Conservation (phyloP, 345 rosid species). For the Dimocarpus longan region DNA sequence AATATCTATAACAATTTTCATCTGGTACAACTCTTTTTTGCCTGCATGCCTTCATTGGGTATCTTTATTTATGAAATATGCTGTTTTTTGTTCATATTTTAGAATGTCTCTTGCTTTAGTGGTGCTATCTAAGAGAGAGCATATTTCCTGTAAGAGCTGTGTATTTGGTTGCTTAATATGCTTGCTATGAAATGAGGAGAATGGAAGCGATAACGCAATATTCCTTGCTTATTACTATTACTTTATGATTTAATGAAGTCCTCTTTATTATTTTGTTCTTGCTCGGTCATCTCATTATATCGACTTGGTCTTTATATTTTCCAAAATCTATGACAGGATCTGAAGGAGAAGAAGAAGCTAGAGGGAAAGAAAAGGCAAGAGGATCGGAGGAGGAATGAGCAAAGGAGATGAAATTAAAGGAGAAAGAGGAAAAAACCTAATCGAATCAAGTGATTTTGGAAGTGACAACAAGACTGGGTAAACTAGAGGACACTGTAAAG, state of each 20-base stretch:
- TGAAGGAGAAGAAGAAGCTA: slow-evolving; percentile 47
- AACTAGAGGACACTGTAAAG: slow-evolving; percentile 68
- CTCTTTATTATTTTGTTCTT: not conserved
- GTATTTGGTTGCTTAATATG: slow-evolving; percentile 84
- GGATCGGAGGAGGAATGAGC: slow-evolving; percentile 57
- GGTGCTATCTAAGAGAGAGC: slow-evolving; percentile 31
- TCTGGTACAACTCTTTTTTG: slow-evolving; percentile 91
- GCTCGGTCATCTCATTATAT: not conserved
- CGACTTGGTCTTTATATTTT: not conserved
- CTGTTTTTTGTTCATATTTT: not conserved
- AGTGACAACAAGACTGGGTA: slow-evolving; percentile 70
- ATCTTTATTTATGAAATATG: slow-evolving; percentile 29
- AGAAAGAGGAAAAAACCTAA: slow-evolving; percentile 40
- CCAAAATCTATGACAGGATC: slow-evolving; percentile 47
- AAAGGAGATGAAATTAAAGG: slow-evolving; percentile 51
- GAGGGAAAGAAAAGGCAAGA: slow-evolving; percentile 46
- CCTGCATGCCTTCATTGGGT: slow-evolving; percentile 94
- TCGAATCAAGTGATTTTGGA: slow-evolving; percentile 46
- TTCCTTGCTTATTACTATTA: not conserved
- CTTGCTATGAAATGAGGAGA: slow-evolving; percentile 74
- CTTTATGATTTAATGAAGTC: not conserved
- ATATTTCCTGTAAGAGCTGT: slow-evolving; percentile 57
- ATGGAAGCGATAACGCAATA: slow-evolving; percentile 72
- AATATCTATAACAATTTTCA: no score
- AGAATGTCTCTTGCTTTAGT: slow-evolving; percentile 18